Evolutionary conservation across 495 filamentous ascomycete genomes (phyloP).

Genomic region (Cryomyces minteri): DNA sequence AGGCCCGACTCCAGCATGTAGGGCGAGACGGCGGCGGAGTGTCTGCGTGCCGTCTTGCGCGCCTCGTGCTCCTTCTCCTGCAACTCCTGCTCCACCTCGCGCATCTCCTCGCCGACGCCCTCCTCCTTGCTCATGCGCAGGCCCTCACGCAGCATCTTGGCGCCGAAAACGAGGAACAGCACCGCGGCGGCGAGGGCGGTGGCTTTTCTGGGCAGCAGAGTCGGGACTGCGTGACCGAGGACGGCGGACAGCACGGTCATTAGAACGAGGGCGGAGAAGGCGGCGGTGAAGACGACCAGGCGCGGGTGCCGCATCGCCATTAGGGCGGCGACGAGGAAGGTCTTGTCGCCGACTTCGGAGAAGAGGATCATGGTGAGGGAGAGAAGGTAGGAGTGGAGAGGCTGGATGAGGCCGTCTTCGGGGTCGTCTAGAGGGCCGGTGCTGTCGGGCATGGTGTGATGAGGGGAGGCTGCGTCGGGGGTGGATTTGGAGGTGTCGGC

Average conservation of each 20-base stretch:
- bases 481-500: neutral
- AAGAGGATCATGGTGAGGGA: conserved; percentile 96
- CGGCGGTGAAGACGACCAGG: conserved; percentile 79
- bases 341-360: conserved; percentile 97
- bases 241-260: conserved; percentile 97
- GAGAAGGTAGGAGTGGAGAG: conserved; percentile 79
- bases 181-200: conserved; percentile 72
- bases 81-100: conserved; percentile 87
- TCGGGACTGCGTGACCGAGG: conserved; percentile 85
- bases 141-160: conserved; percentile 70
- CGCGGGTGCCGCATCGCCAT: conserved; percentile 99
- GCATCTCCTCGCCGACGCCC: conserved; percentile 88
- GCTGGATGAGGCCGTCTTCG: conserved; percentile 50
- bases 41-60: conserved; percentile 29
- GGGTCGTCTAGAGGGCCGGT: conserved; percentile 16
- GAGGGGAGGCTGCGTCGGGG: neutral
- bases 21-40: conserved; percentile 35
- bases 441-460: conserved; percentile 11
- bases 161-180: conserved; percentile 79
- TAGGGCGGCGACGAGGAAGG: conserved; percentile 86
- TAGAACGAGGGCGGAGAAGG: conserved; percentile 71
- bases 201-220: conserved; percentile 70
- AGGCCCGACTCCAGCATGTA: conserved; percentile 48
- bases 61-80: conserved; percentile 69
- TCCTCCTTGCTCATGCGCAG: conserved; percentile 72